A percentile compares a stretch with the other conserved stretches of the same genome.
These are phyloP conservation scores for Candida maltosa DNA, from an alignment of 805 yeast genomes.

Conservation along the genomic window DNA sequence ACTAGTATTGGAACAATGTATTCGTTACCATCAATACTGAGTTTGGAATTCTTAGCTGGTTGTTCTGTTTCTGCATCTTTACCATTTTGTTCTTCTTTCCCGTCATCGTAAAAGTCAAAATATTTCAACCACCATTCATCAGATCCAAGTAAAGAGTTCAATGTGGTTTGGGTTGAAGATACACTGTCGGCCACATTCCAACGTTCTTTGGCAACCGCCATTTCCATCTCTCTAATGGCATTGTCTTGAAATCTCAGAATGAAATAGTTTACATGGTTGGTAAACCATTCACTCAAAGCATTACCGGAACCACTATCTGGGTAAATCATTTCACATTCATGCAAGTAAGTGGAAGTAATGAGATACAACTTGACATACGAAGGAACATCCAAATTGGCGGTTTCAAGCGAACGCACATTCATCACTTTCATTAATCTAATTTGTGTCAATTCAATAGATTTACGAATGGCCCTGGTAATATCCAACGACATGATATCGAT, in stretches of 20 bases:
- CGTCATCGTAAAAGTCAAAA: constrained; percentile 19
- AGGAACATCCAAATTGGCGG: constrained; percentile 52
- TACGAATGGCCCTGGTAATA: constrained; percentile 60
- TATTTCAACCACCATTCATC: constrained; percentile 25
- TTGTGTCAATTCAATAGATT: constrained; percentile 70
- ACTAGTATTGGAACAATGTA: too few relatives aligned
- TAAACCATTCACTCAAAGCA: constrained; percentile 59
- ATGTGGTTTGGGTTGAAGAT: constrained; percentile 16
- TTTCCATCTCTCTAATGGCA: constrained; percentile 43
- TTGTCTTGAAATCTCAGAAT: constrained; percentile 52
- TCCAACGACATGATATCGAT: constrained; percentile 58
- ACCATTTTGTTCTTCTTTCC: neutral
- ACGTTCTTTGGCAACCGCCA: constrained; percentile 58
- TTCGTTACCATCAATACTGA: constrained; percentile 1
- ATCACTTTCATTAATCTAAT: constrained; percentile 74
- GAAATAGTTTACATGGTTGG: constrained; percentile 63
- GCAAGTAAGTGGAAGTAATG: constrained; percentile 64
- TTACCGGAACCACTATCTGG: constrained; percentile 56
- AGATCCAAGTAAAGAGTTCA: constrained; percentile 23
- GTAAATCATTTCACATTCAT: constrained; percentile 79
- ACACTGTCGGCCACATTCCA: constrained; percentile 78
- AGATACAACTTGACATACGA: constrained; percentile 67
- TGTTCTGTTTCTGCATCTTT: too few relatives aligned
- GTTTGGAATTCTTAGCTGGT: constrained; percentile 1
- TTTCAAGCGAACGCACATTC: constrained; percentile 71